Evolutionary conservation across 108 stramenopile species (phyloP).

Genomic region (Conticribra weissflogii): DNA sequence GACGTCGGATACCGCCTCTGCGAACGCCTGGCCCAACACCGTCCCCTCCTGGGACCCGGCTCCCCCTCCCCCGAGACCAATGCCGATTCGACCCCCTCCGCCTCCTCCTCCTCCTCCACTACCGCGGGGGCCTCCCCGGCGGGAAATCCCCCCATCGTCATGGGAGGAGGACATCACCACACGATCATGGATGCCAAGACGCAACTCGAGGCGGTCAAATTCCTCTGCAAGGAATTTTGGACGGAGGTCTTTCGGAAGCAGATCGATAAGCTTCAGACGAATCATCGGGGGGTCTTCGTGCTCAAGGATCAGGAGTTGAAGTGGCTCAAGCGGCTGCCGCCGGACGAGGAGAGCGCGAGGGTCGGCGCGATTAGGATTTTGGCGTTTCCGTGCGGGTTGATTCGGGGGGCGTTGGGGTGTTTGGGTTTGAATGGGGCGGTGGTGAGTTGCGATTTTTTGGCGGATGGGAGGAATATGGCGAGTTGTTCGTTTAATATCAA

Average conservation of each 20-base stretch:
- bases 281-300: constrained; percentile 94
- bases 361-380: constrained; percentile 80
- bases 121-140: no score
- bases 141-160: constrained; percentile 32
- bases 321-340: constrained; percentile 78
- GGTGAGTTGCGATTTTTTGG: constrained; percentile 91
- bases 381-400: constrained; percentile 90
- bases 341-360: constrained; percentile 72
- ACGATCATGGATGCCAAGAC: constrained; percentile 49
- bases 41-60: constrained; percentile 57
- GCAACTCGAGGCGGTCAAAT: constrained; percentile 93
- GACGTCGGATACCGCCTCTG: constrained; percentile 89
- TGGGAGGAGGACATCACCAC: constrained; percentile 45
- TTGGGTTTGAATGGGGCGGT: constrained; percentile 82
- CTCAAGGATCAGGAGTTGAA: constrained; percentile 85
- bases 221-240: constrained; percentile 96
- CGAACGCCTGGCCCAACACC: constrained; percentile 85
- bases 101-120: no score
- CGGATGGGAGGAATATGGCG: constrained; percentile 88
- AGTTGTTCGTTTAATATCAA: constrained; percentile 93
- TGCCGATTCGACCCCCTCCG: no score
- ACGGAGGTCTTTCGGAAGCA: constrained; percentile 91
- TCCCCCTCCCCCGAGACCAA: constrained; percentile 50
- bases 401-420: constrained; percentile 89
- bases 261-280: constrained; percentile 95